Evolutionary conservation across 192 early-diverging fungal species (phyloP).

Genomic region (Entophlyctis helioformis): DNA sequence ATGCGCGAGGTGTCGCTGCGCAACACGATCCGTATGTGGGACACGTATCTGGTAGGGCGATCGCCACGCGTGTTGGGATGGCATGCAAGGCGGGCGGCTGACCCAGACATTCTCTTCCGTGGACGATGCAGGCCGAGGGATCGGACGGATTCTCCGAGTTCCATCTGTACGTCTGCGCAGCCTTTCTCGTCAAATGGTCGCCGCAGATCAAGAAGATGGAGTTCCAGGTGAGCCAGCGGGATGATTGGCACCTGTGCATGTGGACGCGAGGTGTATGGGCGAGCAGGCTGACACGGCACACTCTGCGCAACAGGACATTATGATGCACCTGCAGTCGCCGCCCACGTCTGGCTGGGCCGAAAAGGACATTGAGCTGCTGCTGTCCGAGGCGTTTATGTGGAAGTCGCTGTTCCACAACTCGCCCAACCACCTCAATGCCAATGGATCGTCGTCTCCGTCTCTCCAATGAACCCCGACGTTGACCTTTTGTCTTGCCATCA

Average conservation of each 20-base stretch:
- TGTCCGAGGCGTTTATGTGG: slow-evolving; percentile 96
- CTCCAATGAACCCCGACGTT: too few species aligned
- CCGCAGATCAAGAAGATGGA: slow-evolving; percentile 73
- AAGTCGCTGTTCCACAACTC: slow-evolving; percentile 90
- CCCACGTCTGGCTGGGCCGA: slow-evolving; percentile 79
- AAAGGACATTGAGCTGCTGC: slow-evolving; percentile 85
- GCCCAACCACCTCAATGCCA: slow-evolving; percentile 59
- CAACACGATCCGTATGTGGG: slow-evolving; percentile 96
- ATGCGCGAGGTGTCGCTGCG: slow-evolving; percentile 88
- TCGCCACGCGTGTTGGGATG: too few species aligned
- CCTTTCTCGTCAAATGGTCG: slow-evolving; percentile 95
- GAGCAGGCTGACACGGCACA: neutral
- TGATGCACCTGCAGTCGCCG: slow-evolving; percentile 84
- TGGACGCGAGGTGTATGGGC: neutral
- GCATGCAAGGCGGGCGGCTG: neutral
- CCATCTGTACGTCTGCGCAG: slow-evolving; percentile 97
- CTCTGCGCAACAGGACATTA: slow-evolving; percentile 49
- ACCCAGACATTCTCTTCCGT: too few species aligned
- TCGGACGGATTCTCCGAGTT: slow-evolving; percentile 88
- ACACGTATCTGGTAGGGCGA: slow-evolving; percentile 72
- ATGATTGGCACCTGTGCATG: neutral
- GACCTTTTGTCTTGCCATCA: too few species aligned
- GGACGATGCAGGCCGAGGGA: slow-evolving; percentile 60
- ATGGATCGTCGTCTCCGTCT: too few species aligned
- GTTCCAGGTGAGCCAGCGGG: slow-evolving; percentile 53